phyloP scores from a whole-genome alignment of 768 basidiomycete genomes.

The Lentinus brumalis region DNA sequence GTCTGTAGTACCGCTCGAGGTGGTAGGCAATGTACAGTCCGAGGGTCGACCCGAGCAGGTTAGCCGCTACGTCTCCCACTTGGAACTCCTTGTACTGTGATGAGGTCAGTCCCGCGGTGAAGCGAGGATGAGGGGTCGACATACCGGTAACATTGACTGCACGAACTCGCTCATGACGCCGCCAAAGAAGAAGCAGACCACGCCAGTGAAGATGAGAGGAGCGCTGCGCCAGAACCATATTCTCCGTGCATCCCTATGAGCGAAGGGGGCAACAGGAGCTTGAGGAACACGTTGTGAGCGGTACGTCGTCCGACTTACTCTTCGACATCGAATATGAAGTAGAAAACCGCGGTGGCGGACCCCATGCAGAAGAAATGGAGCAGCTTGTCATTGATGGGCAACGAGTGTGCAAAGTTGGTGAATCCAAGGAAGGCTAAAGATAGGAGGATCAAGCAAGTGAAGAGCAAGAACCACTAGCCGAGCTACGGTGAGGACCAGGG shows the following conservation, averaged over 20 bases:
- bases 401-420: conserved; percentile 62
- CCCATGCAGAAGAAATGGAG: conserved; percentile 79
- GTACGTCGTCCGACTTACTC: conserved; percentile 55
- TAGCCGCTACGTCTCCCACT: conserved; percentile 77
- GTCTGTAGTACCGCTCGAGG: conserved; percentile 75
- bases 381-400: conserved; percentile 80
- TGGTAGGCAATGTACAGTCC: conserved; percentile 70
- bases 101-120: background rate
- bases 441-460: conserved; percentile 69
- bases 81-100: conserved; percentile 71
- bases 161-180: conserved; percentile 82
- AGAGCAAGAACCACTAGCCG: conserved; percentile 78
- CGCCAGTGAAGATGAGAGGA: conserved; percentile 63
- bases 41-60: conserved; percentile 69
- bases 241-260: conserved; percentile 65
- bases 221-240: conserved; percentile 88
- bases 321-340: conserved; percentile 86
- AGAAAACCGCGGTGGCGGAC: conserved; percentile 77
- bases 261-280: background rate
- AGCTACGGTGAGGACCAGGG: background rate
- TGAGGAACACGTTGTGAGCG: background rate
- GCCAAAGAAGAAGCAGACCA: conserved; percentile 78
- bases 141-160: conserved; percentile 73
- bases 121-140: conserved; percentile 16
- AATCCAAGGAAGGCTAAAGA: conserved; percentile 76